Evolutionary conservation across 2,329 filamentous ascomycete genomes (phyloP).

Genomic region (Mollisia scopiformis): DNA sequence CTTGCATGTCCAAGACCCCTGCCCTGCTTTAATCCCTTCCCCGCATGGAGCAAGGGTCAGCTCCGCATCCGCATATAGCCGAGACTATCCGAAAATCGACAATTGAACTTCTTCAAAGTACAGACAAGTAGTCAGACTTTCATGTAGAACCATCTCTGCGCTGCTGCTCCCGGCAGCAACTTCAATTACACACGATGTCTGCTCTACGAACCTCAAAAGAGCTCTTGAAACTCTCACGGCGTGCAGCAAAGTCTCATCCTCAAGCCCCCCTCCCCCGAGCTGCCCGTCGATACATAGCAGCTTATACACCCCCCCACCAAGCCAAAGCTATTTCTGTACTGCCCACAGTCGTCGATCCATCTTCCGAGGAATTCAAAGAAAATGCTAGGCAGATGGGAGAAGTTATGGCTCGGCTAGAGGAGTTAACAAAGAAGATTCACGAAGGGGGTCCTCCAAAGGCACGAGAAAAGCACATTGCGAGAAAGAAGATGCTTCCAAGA

Average conservation of each 20-base stretch:
- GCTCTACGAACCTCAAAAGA: conserved; percentile 50
- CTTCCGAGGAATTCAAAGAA: conserved; percentile 77
- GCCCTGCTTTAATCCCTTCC: conserved; percentile 1
- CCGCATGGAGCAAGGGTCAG: conserved; percentile 4
- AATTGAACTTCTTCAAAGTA: conserved; percentile 1
- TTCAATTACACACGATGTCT: conserved; percentile 46
- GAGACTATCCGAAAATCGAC: not conserved
- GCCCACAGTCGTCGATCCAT: conserved; percentile 74
- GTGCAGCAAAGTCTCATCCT: conserved; percentile 41
- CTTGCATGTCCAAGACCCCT: not conserved
- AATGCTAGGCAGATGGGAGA: conserved; percentile 80
- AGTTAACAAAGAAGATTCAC: conserved; percentile 71
- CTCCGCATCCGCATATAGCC: conserved; percentile 18
- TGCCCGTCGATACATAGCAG: conserved; percentile 55
- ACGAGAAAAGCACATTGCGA: conserved; percentile 80
- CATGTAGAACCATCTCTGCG: conserved; percentile 23
- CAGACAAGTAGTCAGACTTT: conserved; percentile 2
- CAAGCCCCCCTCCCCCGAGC: conserved; percentile 25
- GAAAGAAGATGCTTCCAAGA: conserved; percentile 92
- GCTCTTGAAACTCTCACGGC: conserved; percentile 47
- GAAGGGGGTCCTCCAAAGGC: conserved; percentile 81
- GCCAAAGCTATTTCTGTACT: conserved; percentile 82
- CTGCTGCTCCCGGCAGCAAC: conserved; percentile 22
- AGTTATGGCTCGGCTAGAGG: conserved; percentile 68
- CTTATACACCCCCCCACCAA: conserved; percentile 80